Conservation (phyloP, 352 stramenopile species). For the Phytophthora brassicae region DNA sequence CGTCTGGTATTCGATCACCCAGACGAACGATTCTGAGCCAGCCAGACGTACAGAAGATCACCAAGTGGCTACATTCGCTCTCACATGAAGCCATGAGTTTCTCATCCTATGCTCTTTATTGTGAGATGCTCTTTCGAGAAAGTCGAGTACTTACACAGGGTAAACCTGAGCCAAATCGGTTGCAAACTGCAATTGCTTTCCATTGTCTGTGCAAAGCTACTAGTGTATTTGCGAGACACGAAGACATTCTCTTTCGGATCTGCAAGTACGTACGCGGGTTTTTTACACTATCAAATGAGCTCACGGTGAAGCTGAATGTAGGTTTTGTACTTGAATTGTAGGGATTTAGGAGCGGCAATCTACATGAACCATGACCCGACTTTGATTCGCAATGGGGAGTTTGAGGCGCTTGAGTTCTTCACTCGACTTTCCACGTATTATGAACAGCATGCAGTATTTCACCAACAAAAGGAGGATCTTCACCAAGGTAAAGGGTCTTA, state of each 20-base stretch:
- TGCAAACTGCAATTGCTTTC: slow-evolving; percentile 75
- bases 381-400: slow-evolving; percentile 35
- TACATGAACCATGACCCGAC: slow-evolving; percentile 48
- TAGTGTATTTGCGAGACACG: slow-evolving; percentile 60
- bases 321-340: neutral
- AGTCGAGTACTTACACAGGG: slow-evolving; percentile 57
- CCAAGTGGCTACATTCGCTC: slow-evolving; percentile 59
- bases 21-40: slow-evolving; percentile 37
- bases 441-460: slow-evolving; percentile 44
- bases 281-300: neutral
- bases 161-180: slow-evolving; percentile 62
- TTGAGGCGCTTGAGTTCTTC: slow-evolving; percentile 64
- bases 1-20: slow-evolving; percentile 15
- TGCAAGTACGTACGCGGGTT: slow-evolving; percentile 36
- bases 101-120: slow-evolving; percentile 74
- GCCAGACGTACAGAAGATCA: slow-evolving; percentile 65
- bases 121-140: slow-evolving; percentile 73
- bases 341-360: slow-evolving; percentile 58
- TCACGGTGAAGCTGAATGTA: neutral
- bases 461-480: slow-evolving; percentile 51
- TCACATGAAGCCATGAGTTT: slow-evolving; percentile 41
- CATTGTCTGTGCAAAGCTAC: slow-evolving; percentile 71
- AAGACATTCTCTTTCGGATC: slow-evolving; percentile 57
- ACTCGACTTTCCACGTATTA: slow-evolving; percentile 65
- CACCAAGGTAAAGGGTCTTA: slow-evolving; percentile 36